A percentile compares a stretch with the other conserved stretches of the same genome.
Conservation (phyloP, 805 yeast species). For the Saccharomyces cerevisiae region DNA sequence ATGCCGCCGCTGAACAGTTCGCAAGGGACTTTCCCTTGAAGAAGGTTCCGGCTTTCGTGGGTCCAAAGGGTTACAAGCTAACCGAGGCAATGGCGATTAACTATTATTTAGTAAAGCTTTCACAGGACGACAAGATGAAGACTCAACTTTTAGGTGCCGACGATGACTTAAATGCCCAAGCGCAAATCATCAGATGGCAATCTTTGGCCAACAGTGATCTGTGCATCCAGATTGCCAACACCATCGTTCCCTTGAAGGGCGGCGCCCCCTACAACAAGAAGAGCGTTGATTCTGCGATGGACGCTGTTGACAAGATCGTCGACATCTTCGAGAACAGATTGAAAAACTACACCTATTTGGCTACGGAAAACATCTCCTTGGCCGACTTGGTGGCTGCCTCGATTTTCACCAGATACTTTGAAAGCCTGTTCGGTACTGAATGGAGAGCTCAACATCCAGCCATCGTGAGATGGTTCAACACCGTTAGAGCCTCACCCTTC, state of each 20-base stretch:
- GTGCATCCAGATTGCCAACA: constrained; percentile 37
- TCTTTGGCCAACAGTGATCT: constrained; percentile 69
- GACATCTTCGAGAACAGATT: constrained; percentile 49
- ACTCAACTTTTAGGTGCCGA: constrained; percentile 47
- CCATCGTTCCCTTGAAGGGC: constrained; percentile 59
- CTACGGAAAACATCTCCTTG: constrained; percentile 54
- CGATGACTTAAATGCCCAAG: constrained; percentile 23
- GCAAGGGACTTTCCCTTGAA: constrained; percentile 52
- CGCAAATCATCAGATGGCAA: constrained; percentile 59
- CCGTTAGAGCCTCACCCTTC: constrained; percentile 39
- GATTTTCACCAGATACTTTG: constrained; percentile 46
- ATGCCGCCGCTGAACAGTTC: constrained; percentile 33
- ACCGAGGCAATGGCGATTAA: constrained; percentile 60
- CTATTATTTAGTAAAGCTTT: constrained; percentile 38
- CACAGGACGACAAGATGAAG: constrained; percentile 30
- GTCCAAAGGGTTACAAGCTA: constrained; percentile 65
- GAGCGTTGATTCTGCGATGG: constrained; percentile 39
- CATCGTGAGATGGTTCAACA: constrained; percentile 63
- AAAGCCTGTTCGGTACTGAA: constrained; percentile 50
- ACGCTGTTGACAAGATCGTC: constrained; percentile 33
- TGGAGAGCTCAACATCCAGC: constrained; percentile 60
- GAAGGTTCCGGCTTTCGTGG: constrained; percentile 61
- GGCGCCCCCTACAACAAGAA: constrained; percentile 70
- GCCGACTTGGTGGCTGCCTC: constrained; percentile 59
- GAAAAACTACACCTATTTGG: constrained; percentile 55